Evolutionary conservation across 2,329 filamentous ascomycete species (phyloP), one percentile per base, ranked within the genome.

Genomic region (Penicillium sp.): DNA sequence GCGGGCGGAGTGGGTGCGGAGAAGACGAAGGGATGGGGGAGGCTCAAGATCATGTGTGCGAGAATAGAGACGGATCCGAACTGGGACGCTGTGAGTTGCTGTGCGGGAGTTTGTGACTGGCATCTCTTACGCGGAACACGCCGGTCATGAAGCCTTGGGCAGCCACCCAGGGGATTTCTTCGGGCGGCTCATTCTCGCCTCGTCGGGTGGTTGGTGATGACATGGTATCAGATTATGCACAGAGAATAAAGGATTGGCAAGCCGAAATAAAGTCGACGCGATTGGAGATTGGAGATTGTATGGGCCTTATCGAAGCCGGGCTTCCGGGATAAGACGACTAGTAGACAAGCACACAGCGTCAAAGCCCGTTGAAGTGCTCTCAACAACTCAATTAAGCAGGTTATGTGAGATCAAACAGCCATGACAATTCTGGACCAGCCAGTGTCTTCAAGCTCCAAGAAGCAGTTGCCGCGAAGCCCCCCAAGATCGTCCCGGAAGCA

Each of bases 51-150:
- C 67, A 79, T 71, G 61, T 79, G 77, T 2, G 75, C 71, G 22
- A 77, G 63, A 52, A 79, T 73, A n/a, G 75, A 77, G 54, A 79
- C 71, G 31, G 75, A 73, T 58, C 75, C 75, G 60, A 77, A 79
- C 75, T 76, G 36, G 40, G 47, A 45, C 24, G 14, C 22, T 36
- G 38, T 32, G 5, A 47, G 54, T 29, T 29, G 36, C 7, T 16
- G 13, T 29, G 24, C 11, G n/a, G 5, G n/a, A 8, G 4, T 21
- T 47, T 8, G 13, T 34, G 21, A 38, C 16, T 43, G 34, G 11
- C 13, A n/a, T 21, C 47, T 68, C 74, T 57, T 68, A 77, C 75
- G 46, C 75, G 75, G 51, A 76, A 70, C 29, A 69, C 75, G 46
- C 76, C 76, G 16, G 72, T 70, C 50, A 76, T 64, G 61, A 79